Conservation (phyloP, 2,329 filamentous ascomycete species). For the Coniochaeta sp. region DNA sequence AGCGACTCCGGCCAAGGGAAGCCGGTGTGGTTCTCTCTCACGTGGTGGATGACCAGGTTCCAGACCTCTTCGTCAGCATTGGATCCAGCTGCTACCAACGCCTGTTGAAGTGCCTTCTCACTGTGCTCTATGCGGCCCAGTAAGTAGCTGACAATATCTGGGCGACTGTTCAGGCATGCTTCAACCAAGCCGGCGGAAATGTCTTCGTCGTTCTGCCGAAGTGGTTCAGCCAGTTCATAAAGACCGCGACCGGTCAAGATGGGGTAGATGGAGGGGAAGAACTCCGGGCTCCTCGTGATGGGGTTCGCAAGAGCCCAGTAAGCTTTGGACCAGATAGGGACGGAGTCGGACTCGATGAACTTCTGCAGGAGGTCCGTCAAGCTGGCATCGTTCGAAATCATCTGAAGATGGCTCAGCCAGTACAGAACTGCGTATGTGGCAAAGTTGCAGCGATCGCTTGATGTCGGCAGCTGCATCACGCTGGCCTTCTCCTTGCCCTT, state of each 20-base stretch:
- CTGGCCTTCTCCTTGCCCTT: neutral
- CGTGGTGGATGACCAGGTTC: neutral
- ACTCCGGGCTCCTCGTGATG: neutral
- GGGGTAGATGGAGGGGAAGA: neutral
- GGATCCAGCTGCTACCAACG: neutral
- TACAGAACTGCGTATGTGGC: neutral
- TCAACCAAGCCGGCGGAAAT: neutral
- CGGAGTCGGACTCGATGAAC: neutral
- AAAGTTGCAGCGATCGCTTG: neutral
- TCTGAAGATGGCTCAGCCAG: neutral
- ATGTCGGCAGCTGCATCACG: neutral
- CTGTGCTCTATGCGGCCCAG: neutral
- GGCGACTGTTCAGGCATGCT: neutral
- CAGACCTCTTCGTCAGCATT: neutral
- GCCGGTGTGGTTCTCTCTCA: neutral
- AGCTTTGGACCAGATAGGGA: neutral
- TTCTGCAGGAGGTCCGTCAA: neutral
- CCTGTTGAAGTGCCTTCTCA: neutral
- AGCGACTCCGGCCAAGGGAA: neutral
- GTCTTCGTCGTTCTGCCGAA: neutral
- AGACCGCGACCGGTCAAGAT: neutral
- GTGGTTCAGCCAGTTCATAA: neutral
- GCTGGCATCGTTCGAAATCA: neutral
- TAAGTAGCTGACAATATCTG: neutral
- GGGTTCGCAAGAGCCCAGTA: neutral